phyloP scores from a whole-genome alignment of 129 eudicot genomes.

The Centella asiatica region DNA sequence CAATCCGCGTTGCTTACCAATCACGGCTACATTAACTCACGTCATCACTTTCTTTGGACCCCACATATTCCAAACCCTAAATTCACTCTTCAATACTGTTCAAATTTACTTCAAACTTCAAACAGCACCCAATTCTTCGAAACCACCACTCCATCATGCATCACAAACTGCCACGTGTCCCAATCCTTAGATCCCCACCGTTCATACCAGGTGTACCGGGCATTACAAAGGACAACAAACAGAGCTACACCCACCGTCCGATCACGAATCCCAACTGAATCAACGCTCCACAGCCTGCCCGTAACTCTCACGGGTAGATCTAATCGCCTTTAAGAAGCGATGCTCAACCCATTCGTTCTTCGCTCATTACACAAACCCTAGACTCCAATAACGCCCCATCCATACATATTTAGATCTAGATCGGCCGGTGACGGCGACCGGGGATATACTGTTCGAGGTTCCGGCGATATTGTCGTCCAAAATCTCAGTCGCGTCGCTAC shows the following conservation, averaged over 20 bases:
- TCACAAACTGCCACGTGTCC: slow-evolving; percentile 27
- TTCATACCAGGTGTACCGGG: slow-evolving; percentile 39
- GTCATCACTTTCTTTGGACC: neutral
- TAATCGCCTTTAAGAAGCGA: slow-evolving; percentile 73
- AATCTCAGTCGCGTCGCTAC: slow-evolving; percentile 10
- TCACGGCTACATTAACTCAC: slow-evolving; percentile 1
- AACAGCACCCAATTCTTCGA: slow-evolving; percentile 19
- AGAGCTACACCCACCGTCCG: slow-evolving; percentile 25
- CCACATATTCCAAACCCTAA: slow-evolving; percentile 17
- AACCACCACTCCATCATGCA: slow-evolving; percentile 3
- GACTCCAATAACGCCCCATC: slow-evolving; percentile 11
- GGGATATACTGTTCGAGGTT: neutral
- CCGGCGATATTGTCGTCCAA: slow-evolving; percentile 1
- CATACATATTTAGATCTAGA: neutral
- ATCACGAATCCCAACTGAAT: slow-evolving; percentile 19
- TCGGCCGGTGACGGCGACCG: slow-evolving; percentile 2
- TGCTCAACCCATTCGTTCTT: slow-evolving; percentile 47
- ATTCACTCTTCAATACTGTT: slow-evolving; percentile 18
- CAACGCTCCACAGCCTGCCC: slow-evolving; percentile 42
- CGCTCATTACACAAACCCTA: slow-evolving; percentile 84
- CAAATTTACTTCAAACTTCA: slow-evolving; percentile 18
- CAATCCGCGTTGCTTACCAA: slow-evolving; percentile 4
- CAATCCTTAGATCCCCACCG: slow-evolving; percentile 26
- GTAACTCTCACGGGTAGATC: slow-evolving; percentile 63
- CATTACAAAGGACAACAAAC: slow-evolving; percentile 44